Evolutionary conservation across 83 land plant species (phyloP).

Genomic region (Thuja plicata): DNA sequence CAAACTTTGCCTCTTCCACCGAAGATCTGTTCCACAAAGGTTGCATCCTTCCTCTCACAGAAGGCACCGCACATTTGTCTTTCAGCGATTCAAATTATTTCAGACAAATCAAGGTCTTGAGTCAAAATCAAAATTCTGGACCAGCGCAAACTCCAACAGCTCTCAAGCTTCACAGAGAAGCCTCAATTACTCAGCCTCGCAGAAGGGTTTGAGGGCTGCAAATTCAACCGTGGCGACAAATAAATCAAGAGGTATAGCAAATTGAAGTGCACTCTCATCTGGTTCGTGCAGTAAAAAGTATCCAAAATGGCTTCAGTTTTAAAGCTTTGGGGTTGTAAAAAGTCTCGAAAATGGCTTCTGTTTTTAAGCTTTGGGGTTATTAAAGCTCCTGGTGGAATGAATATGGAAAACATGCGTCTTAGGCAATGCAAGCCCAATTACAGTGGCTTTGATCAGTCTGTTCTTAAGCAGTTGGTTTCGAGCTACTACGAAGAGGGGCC

Average conservation of each 20-base stretch:
- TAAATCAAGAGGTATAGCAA: background rate
- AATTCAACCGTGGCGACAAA: background rate
- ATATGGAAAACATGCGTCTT: conserved; percentile 8
- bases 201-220: background rate
- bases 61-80: background rate
- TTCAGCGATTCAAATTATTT: background rate
- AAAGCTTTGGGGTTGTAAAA: background rate
- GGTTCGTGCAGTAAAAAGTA: background rate
- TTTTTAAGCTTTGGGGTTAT: background rate
- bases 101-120: background rate
- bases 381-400: background rate
- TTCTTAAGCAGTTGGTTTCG: too few species aligned
- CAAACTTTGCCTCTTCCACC: background rate
- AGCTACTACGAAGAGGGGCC: too few species aligned
- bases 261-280: background rate
- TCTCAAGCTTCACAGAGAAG: background rate
- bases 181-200: background rate
- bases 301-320: background rate
- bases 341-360: background rate
- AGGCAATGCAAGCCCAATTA: too few species aligned
- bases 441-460: too few species aligned
- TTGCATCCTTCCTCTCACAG: too few species aligned
- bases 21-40: background rate
- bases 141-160: background rate
- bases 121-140: background rate